Conservation (phyloP, 2,329 filamentous ascomycete species). For the Aurifilum marmelostoma region DNA sequence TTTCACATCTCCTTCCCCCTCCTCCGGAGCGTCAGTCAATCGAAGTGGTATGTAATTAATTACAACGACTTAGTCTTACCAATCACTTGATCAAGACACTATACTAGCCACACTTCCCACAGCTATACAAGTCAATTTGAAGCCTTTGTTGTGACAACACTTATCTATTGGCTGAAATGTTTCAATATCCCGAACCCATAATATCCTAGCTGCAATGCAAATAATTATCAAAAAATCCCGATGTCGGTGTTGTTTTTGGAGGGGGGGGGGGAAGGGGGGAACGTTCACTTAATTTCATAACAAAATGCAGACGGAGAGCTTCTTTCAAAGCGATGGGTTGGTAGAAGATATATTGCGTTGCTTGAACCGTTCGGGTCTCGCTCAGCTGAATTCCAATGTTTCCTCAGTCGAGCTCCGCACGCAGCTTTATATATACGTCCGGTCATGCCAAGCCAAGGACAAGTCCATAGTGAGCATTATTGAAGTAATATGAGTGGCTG, state of each 20-base stretch:
- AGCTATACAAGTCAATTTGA: neutral
- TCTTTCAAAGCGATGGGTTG: constrained; percentile 59
- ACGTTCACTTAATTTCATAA: no score
- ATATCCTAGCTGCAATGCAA: no score
- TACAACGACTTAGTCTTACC: neutral
- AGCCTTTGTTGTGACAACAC: neutral
- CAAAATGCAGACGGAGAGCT: constrained; percentile 51
- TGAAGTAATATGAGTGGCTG: constrained; percentile 50
- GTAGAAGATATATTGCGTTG: constrained; percentile 49
- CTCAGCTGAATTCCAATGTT: constrained; percentile 33
- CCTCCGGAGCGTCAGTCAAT: neutral
- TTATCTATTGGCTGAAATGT: constrained; percentile 21
- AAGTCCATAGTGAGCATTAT: constrained; percentile 50
- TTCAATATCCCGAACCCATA: constrained; percentile 17
- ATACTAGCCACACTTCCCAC: neutral
- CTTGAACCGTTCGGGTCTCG: constrained; percentile 39
- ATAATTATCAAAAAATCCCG: no score
- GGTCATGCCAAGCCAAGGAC: constrained; percentile 44
- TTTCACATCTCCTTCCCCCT: constrained; percentile 2
- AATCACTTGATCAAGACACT: neutral
- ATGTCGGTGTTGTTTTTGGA: constrained; percentile 15
- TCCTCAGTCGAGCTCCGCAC: constrained; percentile 34
- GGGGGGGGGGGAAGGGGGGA: no score
- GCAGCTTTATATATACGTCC: constrained; percentile 29
- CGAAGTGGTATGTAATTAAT: neutral